Conservation (phyloP, 2,329 filamentous ascomycete species). For the Cladosporium sp. region DNA sequence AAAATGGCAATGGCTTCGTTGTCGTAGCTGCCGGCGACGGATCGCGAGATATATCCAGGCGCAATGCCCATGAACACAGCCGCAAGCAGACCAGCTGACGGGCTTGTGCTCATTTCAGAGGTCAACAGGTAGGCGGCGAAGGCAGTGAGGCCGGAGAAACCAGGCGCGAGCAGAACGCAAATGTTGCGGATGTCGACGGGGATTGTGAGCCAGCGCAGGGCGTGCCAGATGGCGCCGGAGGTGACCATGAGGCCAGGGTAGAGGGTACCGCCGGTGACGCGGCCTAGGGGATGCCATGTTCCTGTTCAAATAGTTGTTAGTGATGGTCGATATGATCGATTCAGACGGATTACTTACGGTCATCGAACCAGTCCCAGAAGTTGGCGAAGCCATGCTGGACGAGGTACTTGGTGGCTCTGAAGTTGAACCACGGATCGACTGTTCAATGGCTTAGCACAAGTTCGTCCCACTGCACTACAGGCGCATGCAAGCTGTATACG, state of each 20-base stretch:
- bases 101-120: slow-evolving; percentile 93
- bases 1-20: slow-evolving; percentile 99
- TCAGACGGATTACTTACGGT: slow-evolving; percentile 55
- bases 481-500: neutral
- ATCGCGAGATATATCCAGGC: slow-evolving; percentile 95
- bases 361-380: slow-evolving; percentile 99
- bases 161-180: slow-evolving; percentile 92
- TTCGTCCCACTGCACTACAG: neutral
- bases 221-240: slow-evolving; percentile 92
- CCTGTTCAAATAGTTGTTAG: slow-evolving; percentile 38
- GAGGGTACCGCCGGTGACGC: slow-evolving; percentile 96
- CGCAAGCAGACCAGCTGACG: slow-evolving; percentile 89
- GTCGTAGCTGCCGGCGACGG: slow-evolving; percentile 96
- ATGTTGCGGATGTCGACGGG: slow-evolving; percentile 99
- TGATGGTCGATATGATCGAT: neutral
- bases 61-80: slow-evolving; percentile 96
- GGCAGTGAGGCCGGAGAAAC: slow-evolving; percentile 88
- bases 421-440: slow-evolving; percentile 99
- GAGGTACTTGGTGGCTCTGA: slow-evolving; percentile 95
- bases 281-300: slow-evolving; percentile 98
- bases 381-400: slow-evolving; percentile 96
- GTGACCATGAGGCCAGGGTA: slow-evolving; percentile 99
- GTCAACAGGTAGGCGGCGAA: slow-evolving; percentile 92
- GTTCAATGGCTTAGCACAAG: slow-evolving; percentile 17
- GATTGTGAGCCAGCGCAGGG: slow-evolving; percentile 80